phyloP scores from a whole-genome alignment of 2,329 filamentous ascomycete species.

The Aspergillus hortae region DNA sequence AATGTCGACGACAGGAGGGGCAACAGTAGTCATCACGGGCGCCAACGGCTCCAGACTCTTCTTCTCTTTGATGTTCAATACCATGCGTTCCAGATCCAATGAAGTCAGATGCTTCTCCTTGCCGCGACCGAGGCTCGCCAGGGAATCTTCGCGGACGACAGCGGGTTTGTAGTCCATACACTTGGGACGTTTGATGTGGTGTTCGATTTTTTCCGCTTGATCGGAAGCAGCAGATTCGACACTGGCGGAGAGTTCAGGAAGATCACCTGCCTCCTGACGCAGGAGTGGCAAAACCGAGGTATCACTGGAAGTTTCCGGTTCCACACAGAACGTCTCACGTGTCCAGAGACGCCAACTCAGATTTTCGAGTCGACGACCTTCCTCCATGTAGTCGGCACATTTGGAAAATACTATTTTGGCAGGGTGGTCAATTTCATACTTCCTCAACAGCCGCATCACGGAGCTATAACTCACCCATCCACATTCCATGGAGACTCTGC shows the following conservation, averaged over 20 bases:
- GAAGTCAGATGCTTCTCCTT: slow-evolving; percentile 89
- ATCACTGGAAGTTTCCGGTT: slow-evolving; percentile 54
- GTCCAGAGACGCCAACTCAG: slow-evolving; percentile 95
- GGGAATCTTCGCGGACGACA: slow-evolving; percentile 52
- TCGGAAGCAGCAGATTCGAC: slow-evolving; percentile 68
- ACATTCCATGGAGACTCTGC: slow-evolving; percentile 93
- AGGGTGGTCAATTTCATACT: slow-evolving; percentile 19
- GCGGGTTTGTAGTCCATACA: slow-evolving; percentile 63
- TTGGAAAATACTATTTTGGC: slow-evolving; percentile 73
- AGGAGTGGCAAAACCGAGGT: slow-evolving; percentile 47
- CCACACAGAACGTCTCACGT: slow-evolving; percentile 85
- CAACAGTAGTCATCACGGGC: slow-evolving; percentile 40
- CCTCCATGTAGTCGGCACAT: slow-evolving; percentile 89
- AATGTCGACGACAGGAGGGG: slow-evolving; percentile 38
- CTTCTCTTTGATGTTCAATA: slow-evolving; percentile 84
- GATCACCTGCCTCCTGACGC: slow-evolving; percentile 46
- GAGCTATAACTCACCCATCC: slow-evolving; percentile 69
- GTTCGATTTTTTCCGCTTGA: slow-evolving; percentile 52
- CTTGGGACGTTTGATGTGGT: slow-evolving; percentile 58
- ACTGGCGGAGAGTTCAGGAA: slow-evolving; percentile 73
- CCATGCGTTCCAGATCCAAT: slow-evolving; percentile 88
- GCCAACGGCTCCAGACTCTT: slow-evolving; percentile 61
- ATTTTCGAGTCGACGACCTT: slow-evolving; percentile 90
- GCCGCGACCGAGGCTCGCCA: slow-evolving; percentile 64
- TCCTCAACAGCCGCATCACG: slow-evolving; percentile 1